Conservation (phyloP, 306 rosid genomes). For the Argentina anserina region DNA sequence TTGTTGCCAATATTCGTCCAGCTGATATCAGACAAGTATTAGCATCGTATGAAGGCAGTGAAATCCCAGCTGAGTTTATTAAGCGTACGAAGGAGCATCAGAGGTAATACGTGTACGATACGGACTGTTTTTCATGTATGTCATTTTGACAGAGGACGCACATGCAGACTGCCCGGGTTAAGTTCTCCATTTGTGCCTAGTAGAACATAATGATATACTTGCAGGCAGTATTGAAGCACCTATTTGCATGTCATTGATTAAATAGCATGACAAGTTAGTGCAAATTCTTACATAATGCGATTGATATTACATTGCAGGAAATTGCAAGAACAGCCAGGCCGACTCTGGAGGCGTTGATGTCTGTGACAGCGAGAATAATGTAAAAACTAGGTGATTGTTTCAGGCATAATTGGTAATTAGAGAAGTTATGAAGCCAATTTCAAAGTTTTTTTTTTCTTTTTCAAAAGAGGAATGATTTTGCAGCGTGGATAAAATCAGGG, state of each 20-base stretch:
- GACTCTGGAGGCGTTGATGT: slow-evolving; percentile 60
- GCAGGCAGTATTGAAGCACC: not conserved
- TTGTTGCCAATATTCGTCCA: slow-evolving; percentile 88
- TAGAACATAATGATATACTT: not conserved
- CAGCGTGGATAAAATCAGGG: not conserved
- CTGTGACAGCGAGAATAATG: slow-evolving; percentile 13
- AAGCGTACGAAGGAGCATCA: slow-evolving; percentile 81
- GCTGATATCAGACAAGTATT: slow-evolving; percentile 85
- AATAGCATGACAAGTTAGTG: not conserved
- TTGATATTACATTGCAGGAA: slow-evolving; percentile 43
- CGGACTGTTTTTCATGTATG: not conserved
- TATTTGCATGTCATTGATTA: not conserved
- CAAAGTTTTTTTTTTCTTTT: not conserved
- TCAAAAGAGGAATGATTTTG: slow-evolving; percentile 1
- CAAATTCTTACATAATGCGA: not conserved
- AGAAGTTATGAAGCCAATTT: slow-evolving; percentile 2
- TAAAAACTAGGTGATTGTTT: slow-evolving; percentile 17
- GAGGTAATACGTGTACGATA: slow-evolving; percentile 53
- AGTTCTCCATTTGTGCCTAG: not conserved
- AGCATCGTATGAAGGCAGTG: slow-evolving; percentile 73
- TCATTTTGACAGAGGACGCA: no score
- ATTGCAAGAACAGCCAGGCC: slow-evolving; percentile 65
- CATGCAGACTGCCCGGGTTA: not conserved
- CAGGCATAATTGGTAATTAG: not conserved
- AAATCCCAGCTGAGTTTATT: slow-evolving; percentile 79